These are phyloP conservation scores for Byssothecium circinans DNA, from an alignment of 2,329 filamentous ascomycete species.

Conservation along the genomic window DNA sequence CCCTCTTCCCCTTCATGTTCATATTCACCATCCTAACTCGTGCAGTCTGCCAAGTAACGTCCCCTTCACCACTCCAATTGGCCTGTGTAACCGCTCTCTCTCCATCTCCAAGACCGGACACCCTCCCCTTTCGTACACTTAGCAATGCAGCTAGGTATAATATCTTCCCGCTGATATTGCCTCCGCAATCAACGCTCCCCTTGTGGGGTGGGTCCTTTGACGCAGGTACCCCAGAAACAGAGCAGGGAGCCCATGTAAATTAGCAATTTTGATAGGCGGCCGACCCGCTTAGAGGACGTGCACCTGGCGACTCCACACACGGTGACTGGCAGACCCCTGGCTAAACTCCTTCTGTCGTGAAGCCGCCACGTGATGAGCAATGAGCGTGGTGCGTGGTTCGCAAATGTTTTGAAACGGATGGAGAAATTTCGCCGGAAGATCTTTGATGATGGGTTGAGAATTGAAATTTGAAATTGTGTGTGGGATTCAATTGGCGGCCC, in stretches of 20 bases:
- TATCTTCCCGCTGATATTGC: no score
- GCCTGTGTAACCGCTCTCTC: no score
- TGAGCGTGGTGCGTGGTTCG: no score
- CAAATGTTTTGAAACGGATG: background rate
- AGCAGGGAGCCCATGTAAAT: background rate
- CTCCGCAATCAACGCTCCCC: background rate
- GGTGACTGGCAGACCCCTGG: background rate
- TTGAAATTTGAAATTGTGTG: background rate
- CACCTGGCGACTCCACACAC: background rate
- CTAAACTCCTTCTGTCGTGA: background rate
- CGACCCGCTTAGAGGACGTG: constrained; percentile 7
- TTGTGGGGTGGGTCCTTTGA: background rate
- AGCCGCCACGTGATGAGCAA: background rate
- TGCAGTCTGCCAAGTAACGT: no score
- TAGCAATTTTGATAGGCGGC: constrained; percentile 7
- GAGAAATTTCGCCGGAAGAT: background rate
- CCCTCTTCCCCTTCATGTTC: no score
- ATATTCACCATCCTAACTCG: no score
- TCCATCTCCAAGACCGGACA: no score
- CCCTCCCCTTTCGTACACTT: no score
- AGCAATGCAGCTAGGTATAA: no score
- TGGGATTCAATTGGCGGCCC: background rate
- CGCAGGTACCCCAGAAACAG: background rate
- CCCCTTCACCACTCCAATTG: no score
- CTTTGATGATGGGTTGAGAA: no score